Base-by-base conservation (phyloP, 306 rosid genomes). In the Pyrus communis region DNA sequence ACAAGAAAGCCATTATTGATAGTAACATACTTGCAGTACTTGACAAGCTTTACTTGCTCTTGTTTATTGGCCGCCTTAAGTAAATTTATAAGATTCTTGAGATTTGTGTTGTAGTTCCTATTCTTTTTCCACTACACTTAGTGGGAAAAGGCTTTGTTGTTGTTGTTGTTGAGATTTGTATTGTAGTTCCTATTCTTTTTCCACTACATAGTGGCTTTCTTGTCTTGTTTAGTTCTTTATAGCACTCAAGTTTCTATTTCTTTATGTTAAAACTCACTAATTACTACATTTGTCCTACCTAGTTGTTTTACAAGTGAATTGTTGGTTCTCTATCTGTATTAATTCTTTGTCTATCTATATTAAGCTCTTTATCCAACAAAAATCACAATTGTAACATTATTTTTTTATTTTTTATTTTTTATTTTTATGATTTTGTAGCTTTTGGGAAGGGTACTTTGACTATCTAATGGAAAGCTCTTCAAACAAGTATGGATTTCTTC, bases 401-500 rank as follows among this genome's bases (percentile, higher is more conserved):
- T 7, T n/a, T 25, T 25, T n/a, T n/a, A n/a, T n/a, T n/a, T n/a
- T n/a, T n/a, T n/a, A n/a, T n/a, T n/a, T 25, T 25, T 25, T 25
- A 1, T 25, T 25, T 35, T 7, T 67, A 52, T 71, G 64, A 40
- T 73, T 71, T 70, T 82, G 81, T 89, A 95, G 99, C 75, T 92
- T 95, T 80, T 95, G 99, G 99, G 99, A 95, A 85, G 97, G 97
- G 76, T 92, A 95, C 85, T 95, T 92, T 88, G 99, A 95, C 84
- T 78, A 86, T 87, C 80, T 95, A 78, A 90, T 92, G 97, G 99
- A 95, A 77, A 84, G 86, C 77, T 83, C 97, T 87, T 86, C 96
- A 79, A 95, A 88, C 83, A 84, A 89, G 99, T 92, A 87, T 83
- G 89, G 65, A 66, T 80, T 78, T 70, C 71, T 17, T 38, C 49